phyloP scores from a whole-genome alignment of 169 alveolate species.

The Pseudocohnilembus persalinus region DNA sequence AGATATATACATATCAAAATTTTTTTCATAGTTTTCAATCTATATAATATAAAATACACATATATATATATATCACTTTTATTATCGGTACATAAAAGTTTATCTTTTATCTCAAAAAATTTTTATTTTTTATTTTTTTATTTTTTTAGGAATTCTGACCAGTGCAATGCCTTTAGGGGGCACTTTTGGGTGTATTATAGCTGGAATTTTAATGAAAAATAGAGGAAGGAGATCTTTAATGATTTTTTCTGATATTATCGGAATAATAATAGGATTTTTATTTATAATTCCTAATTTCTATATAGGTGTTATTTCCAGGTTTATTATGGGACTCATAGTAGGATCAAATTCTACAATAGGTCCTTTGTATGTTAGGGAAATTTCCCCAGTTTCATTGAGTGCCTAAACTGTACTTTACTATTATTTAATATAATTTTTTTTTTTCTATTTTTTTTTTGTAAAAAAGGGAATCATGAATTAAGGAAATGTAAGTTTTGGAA shows the following conservation, averaged over 20 bases:
- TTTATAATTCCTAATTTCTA: too few species aligned
- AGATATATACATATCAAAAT: too few species aligned
- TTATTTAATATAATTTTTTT: too few species aligned
- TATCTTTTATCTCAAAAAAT: too few species aligned
- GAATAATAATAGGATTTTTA: not conserved
- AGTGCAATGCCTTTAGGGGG: not conserved
- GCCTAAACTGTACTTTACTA: not conserved
- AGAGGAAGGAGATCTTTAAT: not conserved
- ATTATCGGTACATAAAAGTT: too few species aligned
- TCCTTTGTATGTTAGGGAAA: conserved; percentile 18
- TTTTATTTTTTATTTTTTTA: too few species aligned
- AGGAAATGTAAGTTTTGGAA: not conserved
- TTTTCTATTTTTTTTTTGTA: not conserved
- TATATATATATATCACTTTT: too few species aligned
- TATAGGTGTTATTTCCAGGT: conserved; percentile 6
- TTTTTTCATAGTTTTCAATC: too few species aligned
- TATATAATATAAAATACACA: too few species aligned
- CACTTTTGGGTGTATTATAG: not conserved
- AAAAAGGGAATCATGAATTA: not conserved
- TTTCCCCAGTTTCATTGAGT: conserved; percentile 16
- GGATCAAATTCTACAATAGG: conserved; percentile 11
- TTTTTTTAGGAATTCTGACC: not conserved
- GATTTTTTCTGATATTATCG: not conserved
- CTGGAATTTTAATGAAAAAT: not conserved
- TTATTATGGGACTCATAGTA: conserved; percentile 21